Evolutionary conservation across 78 protist genomes (phyloP).

Genomic region (Dictyostelium purpureum): DNA sequence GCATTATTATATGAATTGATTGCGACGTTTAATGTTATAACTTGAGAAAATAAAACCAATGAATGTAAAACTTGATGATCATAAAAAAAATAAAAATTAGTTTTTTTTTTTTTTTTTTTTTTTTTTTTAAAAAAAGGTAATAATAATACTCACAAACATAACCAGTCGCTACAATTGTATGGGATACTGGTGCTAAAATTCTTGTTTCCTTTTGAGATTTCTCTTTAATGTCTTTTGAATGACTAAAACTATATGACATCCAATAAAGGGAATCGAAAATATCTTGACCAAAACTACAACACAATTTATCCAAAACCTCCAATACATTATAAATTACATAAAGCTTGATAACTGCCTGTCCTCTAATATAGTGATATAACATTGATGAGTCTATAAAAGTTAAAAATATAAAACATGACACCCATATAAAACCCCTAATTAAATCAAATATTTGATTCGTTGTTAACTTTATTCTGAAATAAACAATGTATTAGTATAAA

Average conservation of each 20-base stretch:
- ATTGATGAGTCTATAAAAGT: conserved; percentile 73
- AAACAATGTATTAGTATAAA: too few species aligned
- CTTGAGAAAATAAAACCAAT: conserved; percentile 57
- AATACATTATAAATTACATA: conserved; percentile 92
- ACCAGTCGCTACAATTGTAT: conserved; percentile 35
- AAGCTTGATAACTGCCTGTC: conserved; percentile 92
- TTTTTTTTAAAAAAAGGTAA: background rate
- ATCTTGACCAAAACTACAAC: conserved; percentile 91
- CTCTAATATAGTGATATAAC: conserved; percentile 89
- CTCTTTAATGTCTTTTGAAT: background rate
- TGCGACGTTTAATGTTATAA: conserved; percentile 91
- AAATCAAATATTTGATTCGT: conserved; percentile 73
- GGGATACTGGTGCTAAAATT: conserved; percentile 59
- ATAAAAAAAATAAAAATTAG: background rate
- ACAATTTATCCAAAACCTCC: conserved; percentile 89
- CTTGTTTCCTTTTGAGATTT: background rate
- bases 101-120: background rate
- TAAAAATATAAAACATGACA: conserved; percentile 39
- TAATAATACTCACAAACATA: conserved; percentile 48
- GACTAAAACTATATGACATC: conserved; percentile 37
- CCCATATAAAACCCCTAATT: conserved; percentile 66
- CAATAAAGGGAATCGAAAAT: conserved; percentile 85
- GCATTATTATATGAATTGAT: conserved; percentile 89
- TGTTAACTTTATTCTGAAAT: conserved; percentile 28
- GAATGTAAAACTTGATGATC: conserved; percentile 36